phyloP scores from a whole-genome alignment of 768 basidiomycete species.

The Galerina marginata region DNA sequence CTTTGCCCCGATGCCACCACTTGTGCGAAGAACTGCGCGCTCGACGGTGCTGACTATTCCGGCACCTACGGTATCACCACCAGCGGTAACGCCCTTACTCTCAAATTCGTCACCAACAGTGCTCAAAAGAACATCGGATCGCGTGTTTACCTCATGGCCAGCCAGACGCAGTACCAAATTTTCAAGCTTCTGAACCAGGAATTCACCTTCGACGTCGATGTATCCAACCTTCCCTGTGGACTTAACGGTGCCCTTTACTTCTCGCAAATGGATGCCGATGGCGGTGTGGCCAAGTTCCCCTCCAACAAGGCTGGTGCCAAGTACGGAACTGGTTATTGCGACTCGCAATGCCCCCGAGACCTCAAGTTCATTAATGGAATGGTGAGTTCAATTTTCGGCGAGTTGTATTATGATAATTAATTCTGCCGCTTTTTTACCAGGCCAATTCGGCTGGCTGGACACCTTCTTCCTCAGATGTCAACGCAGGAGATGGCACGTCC shows the following conservation, averaged over 20 bases:
- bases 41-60: constrained; percentile 54
- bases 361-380: constrained; percentile 49
- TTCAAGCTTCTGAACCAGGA: constrained; percentile 57
- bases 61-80: constrained; percentile 58
- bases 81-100: constrained; percentile 48
- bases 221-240: constrained; percentile 60
- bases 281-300: constrained; percentile 49
- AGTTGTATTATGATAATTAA: not conserved
- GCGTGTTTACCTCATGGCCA: constrained; percentile 56
- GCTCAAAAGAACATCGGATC: constrained; percentile 45
- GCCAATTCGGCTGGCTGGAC: constrained; percentile 28
- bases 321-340: constrained; percentile 41
- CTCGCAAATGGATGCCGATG: constrained; percentile 59
- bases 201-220: constrained; percentile 65
- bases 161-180: constrained; percentile 47
- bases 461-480: constrained; percentile 24
- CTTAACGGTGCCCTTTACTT: constrained; percentile 66
- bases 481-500: constrained; percentile 29
- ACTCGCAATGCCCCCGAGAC: constrained; percentile 59
- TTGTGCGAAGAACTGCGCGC: constrained; percentile 50
- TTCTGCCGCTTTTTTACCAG: constrained; percentile 4
- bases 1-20: constrained; percentile 52
- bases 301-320: constrained; percentile 61
- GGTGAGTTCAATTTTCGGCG: not conserved
- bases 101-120: constrained; percentile 50